Percentiles rank a stretch among this genome's conserved stretches.
phyloP scores from a whole-genome alignment of 371 early-diverging fungal genomes.

The Choanephora cucurbitarum region DNA sequence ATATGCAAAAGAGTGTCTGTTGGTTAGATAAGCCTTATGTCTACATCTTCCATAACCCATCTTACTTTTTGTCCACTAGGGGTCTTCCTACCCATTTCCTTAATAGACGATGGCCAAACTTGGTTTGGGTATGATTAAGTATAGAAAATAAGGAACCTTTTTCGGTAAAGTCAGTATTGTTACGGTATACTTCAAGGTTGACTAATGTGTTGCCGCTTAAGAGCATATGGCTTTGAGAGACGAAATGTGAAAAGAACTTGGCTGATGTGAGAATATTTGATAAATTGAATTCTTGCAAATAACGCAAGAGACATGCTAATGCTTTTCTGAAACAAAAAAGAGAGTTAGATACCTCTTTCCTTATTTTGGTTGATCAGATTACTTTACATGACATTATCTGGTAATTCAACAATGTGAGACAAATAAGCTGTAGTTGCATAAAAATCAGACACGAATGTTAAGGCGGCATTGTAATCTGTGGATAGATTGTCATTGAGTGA shows the following conservation, averaged over 20 bases:
- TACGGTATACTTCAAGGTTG: constrained; percentile 77
- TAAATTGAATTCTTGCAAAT: constrained; percentile 67
- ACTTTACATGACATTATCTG: constrained; percentile 37
- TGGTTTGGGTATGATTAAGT: constrained; percentile 70
- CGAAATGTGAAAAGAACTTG: constrained; percentile 69
- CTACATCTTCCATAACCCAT: too few species aligned
- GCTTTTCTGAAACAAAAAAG: constrained; percentile 28
- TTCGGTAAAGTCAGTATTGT: constrained; percentile 51
- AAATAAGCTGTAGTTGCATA: constrained; percentile 30
- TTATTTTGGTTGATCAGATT: neutral
- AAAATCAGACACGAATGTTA: constrained; percentile 56
- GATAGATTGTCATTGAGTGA: constrained; percentile 39
- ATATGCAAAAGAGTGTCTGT: too few species aligned
- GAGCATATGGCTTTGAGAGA: constrained; percentile 69
- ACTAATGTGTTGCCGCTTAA: constrained; percentile 74
- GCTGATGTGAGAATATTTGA: constrained; percentile 56
- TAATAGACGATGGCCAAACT: constrained; percentile 77
- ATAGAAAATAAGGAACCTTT: constrained; percentile 66
- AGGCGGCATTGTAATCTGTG: constrained; percentile 51
- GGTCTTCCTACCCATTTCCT: constrained; percentile 84
- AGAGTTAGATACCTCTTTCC: neutral
- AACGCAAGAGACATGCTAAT: constrained; percentile 60
- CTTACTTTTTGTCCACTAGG: constrained; percentile 48
- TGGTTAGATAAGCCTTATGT: too few species aligned
- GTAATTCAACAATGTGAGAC: constrained; percentile 24